Evolutionary conservation across 2,329 filamentous ascomycete species (phyloP).

Genomic region (Fusarium succisae): DNA sequence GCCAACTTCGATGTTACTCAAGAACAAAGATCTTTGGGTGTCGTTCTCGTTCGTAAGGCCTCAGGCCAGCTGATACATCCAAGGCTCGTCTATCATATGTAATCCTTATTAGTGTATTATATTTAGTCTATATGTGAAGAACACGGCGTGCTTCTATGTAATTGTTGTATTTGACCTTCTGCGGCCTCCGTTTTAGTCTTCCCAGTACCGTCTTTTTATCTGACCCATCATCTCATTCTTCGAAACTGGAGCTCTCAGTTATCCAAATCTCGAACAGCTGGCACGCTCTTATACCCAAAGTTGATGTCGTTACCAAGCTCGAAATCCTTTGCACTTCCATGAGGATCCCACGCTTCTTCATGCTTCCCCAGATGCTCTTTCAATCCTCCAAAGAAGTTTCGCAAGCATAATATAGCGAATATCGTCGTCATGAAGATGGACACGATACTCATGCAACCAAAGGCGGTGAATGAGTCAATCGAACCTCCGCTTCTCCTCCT

Average conservation of each 20-base stretch:
- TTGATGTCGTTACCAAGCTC: not conserved
- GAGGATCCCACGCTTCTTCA: not conserved
- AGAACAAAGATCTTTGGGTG: not conserved
- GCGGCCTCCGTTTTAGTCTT: fast-evolving
- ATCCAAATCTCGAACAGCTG: not conserved
- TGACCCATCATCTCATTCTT: fast-evolving
- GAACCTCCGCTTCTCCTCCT: not conserved
- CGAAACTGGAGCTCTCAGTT: not conserved
- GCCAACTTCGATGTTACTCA: not conserved
- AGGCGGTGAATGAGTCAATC: not conserved
- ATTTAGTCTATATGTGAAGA: not conserved
- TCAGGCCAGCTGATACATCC: fast-evolving
- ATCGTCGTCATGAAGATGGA: not conserved
- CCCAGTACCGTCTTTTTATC: fast-evolving
- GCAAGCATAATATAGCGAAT: not conserved
- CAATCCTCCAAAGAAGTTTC: not conserved
- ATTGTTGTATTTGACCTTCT: not conserved
- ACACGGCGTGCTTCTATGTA: too few species aligned
- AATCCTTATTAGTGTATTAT: not conserved
- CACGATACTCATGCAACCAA: not conserved
- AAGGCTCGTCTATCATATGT: not conserved
- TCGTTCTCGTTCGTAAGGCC: not conserved
- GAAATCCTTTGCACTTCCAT: not conserved
- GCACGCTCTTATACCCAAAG: not conserved
- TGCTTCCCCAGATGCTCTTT: conserved; percentile 1